Evolutionary conservation across 2,329 filamentous ascomycete species (phyloP), one percentile per base, ranked within the genome.

Genomic region (Monosporascus sp.): DNA sequence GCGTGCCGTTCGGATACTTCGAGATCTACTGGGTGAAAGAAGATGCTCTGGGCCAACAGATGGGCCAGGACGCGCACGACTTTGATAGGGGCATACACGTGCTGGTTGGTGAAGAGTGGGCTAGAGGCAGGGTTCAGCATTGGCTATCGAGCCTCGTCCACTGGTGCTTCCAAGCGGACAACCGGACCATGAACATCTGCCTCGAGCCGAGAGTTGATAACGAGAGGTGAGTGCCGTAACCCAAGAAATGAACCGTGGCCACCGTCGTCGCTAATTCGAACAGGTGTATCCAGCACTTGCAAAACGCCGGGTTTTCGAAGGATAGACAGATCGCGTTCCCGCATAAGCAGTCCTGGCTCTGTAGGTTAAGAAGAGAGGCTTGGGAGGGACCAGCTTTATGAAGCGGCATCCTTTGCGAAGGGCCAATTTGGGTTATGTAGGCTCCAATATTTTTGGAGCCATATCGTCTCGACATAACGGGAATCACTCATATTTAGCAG

Each of bases 21-120:
- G 94, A 99, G 74, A 81, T 99, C 37, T 99, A 99, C 73, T 99
- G 94, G 93, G 91, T 94, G 3, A 96, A 96, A 65, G 94, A 99
- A 68, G 94, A 97, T 65, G 74, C 78, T 0, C 69, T 99, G 1
- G 91, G 89, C 0, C 80, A 78, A 48, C 78, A 90, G 58, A 71
- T 95, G 4, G 79, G 85, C 0, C 79, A 79, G 22, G 79, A 81
- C 3, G 83, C 85, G 0, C 82, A 81, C 7, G 89, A 96, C 63
- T 97, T 88, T 71, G 93, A 97, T 63, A 79, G 94, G 7, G 94
- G 94, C 0, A 73, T 97, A 18, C 94, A 99, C 65, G 84, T 94
- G 14, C 75, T 99, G 40, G 81, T 99, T 3, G 94, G 94, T 1
- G 94, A 97, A 72, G 86, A 97, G 63, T 95, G 94, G 74, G 95